A percentile compares a stretch with the other conserved stretches of the same genome.
Conservation (phyloP, 306 rosid species). For the Quercus variabilis region DNA sequence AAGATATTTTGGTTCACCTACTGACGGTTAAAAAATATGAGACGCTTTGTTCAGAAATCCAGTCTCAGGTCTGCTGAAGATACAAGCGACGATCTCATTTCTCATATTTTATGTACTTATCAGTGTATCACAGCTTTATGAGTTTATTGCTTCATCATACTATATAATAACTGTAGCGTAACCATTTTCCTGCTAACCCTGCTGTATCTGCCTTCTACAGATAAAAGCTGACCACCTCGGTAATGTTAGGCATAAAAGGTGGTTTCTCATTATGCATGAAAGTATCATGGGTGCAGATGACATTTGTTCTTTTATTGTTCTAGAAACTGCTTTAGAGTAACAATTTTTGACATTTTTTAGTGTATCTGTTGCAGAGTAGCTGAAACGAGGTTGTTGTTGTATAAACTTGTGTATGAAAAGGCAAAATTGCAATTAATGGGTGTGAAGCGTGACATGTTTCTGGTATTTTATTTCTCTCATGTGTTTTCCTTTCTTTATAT, state of each 20-base stretch:
- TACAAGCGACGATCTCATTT: background rate
- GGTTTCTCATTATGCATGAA: constrained; percentile 16
- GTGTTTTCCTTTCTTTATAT: constrained; percentile 16
- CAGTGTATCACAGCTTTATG: constrained; percentile 5
- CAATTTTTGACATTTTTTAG: constrained; percentile 17
- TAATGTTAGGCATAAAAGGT: constrained; percentile 60
- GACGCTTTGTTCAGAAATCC: constrained; percentile 57
- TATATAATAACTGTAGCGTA: constrained; percentile 13
- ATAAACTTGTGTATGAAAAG: constrained; percentile 53
- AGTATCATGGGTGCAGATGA: constrained; percentile 7
- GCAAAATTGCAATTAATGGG: constrained; percentile 65
- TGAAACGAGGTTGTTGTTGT: constrained; percentile 54
- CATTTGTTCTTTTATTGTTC: constrained; percentile 17
- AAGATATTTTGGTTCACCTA: constrained; percentile 55
- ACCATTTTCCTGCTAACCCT: constrained; percentile 20
- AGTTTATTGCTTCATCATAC: constrained; percentile 16
- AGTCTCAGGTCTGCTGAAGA: constrained; percentile 65
- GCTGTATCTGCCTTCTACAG: constrained; percentile 37
- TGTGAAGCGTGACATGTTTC: constrained; percentile 53
- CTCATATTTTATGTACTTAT: constrained; percentile 10
- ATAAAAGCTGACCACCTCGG: constrained; percentile 23
- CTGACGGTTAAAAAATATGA: constrained; percentile 57
- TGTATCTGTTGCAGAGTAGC: constrained; percentile 48
- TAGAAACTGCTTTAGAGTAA: constrained; percentile 19
- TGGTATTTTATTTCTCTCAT: constrained; percentile 40